Percentiles rank a stretch among this genome's conserved stretches.
phyloP scores from a whole-genome alignment of 495 filamentous ascomycete genomes.

The Penicillium cosmopolitanum region DNA sequence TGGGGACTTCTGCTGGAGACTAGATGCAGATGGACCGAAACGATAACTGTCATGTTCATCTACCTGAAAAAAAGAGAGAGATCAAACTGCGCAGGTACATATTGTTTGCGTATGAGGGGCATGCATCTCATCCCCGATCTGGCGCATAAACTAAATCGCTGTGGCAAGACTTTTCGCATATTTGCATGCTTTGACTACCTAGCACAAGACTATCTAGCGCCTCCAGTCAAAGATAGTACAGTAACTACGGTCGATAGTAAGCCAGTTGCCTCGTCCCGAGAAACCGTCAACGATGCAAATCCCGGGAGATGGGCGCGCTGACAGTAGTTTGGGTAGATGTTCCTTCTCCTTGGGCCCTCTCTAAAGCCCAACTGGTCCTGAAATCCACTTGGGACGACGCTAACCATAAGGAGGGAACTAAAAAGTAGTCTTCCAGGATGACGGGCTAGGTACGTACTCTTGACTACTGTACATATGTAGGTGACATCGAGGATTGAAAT shows the following conservation, averaged over 20 bases:
- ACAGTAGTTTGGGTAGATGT: slow-evolving; percentile 28
- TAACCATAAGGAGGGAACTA: background rate
- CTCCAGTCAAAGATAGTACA: background rate
- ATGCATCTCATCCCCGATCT: slow-evolving; percentile 10
- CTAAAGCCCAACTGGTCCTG: background rate
- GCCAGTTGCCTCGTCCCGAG: background rate
- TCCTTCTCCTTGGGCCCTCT: slow-evolving; percentile 25
- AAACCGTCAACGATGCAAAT: slow-evolving; percentile 12
- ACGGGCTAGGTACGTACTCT: background rate
- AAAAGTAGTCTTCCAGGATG: background rate
- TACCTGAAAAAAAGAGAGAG: slow-evolving; percentile 6
- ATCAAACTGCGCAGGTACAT: slow-evolving; percentile 22
- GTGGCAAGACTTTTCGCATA: slow-evolving; percentile 2
- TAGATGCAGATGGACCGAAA: slow-evolving; percentile 3
- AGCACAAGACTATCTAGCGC: background rate
- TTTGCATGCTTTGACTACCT: background rate
- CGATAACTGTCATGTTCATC: slow-evolving; percentile 5
- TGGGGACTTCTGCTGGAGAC: background rate
- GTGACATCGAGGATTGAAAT: slow-evolving; percentile 2
- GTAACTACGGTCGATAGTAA: background rate
- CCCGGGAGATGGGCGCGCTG: slow-evolving; percentile 33
- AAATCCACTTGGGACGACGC: background rate
- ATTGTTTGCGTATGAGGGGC: slow-evolving; percentile 13
- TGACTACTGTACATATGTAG: background rate
- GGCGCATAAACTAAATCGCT: slow-evolving; percentile 2